Evolutionary conservation across 1,284 basidiomycete genomes (phyloP).

Genomic region (Ustilago hordei): DNA sequence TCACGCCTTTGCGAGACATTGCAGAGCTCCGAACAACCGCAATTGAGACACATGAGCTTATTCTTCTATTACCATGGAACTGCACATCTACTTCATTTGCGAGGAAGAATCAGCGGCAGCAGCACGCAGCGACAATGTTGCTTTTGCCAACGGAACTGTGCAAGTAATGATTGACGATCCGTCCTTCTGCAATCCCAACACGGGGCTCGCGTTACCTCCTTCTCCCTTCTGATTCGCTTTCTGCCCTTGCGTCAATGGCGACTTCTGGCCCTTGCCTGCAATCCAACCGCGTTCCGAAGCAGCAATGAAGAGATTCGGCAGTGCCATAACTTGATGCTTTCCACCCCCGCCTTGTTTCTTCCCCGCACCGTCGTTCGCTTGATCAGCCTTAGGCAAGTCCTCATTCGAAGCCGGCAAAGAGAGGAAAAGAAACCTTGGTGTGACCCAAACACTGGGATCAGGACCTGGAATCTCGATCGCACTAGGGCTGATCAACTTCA

Average conservation of each 20-base stretch:
- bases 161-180: slow-evolving; percentile 39
- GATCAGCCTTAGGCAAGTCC: slow-evolving; percentile 19
- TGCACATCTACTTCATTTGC: not conserved
- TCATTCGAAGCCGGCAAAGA: slow-evolving; percentile 35
- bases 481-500: slow-evolving; percentile 36
- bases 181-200: slow-evolving; percentile 31
- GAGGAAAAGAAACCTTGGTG: slow-evolving; percentile 55
- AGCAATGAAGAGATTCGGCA: slow-evolving; percentile 56
- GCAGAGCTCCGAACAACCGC: not conserved
- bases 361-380: not conserved
- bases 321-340: slow-evolving; percentile 51
- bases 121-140: slow-evolving; percentile 34
- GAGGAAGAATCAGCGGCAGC: not conserved
- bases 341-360: slow-evolving; percentile 7
- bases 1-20: not conserved
- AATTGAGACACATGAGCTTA: not conserved
- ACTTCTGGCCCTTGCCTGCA: slow-evolving; percentile 36
- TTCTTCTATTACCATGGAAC: not conserved
- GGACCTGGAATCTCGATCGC: slow-evolving; percentile 55
- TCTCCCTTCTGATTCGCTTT: slow-evolving; percentile 7
- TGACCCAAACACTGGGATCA: slow-evolving; percentile 51
- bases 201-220: slow-evolving; percentile 9
- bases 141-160: slow-evolving; percentile 39
- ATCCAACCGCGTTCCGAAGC: slow-evolving; percentile 57
- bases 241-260: slow-evolving; percentile 7